A percentile compares a stretch with the other conserved stretches of the same genome.
Conservation (phyloP, 78 protist genomes). For the Cavenderia fasciculata region DNA sequence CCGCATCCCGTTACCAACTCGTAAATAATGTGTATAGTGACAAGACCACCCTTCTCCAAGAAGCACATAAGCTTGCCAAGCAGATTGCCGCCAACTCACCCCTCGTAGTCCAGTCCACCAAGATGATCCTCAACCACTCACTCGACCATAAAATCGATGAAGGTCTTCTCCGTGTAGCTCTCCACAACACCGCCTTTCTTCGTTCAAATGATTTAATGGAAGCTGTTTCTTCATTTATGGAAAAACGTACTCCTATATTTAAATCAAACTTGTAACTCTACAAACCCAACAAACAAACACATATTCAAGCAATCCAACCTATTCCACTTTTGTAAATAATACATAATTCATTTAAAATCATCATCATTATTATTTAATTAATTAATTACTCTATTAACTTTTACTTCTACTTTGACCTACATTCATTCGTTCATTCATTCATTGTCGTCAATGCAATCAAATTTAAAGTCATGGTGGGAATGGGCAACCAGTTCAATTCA, state of each 20-base stretch:
- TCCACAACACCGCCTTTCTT: conserved; percentile 76
- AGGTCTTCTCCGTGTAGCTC: conserved; percentile 85
- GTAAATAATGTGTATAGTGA: conserved; percentile 43
- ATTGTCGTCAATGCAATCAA: too few species aligned
- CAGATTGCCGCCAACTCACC: conserved; percentile 84
- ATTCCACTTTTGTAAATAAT: too few species aligned
- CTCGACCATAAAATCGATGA: conserved; percentile 76
- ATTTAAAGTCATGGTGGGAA: too few species aligned
- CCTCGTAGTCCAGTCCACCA: conserved; percentile 86
- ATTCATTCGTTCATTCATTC: too few species aligned
- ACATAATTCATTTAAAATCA: too few species aligned
- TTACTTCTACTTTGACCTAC: too few species aligned
- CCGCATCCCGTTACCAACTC: conserved; percentile 55
- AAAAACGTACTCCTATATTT: conserved; percentile 71
- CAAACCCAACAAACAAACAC: not conserved
- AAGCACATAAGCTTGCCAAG: conserved; percentile 56
- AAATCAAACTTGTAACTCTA: conserved; percentile 32
- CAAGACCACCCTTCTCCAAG: conserved; percentile 22
- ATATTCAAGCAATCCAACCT: too few species aligned
- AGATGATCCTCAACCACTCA: conserved; percentile 78
- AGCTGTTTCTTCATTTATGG: conserved; percentile 67
- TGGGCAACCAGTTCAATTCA: too few species aligned
- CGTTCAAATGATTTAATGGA: conserved; percentile 69
- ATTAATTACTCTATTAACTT: too few species aligned
- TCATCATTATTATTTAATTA: too few species aligned